These are phyloP conservation scores for Pythium utonaiense DNA, from an alignment of 352 stramenopile species.

Conservation along the genomic window DNA sequence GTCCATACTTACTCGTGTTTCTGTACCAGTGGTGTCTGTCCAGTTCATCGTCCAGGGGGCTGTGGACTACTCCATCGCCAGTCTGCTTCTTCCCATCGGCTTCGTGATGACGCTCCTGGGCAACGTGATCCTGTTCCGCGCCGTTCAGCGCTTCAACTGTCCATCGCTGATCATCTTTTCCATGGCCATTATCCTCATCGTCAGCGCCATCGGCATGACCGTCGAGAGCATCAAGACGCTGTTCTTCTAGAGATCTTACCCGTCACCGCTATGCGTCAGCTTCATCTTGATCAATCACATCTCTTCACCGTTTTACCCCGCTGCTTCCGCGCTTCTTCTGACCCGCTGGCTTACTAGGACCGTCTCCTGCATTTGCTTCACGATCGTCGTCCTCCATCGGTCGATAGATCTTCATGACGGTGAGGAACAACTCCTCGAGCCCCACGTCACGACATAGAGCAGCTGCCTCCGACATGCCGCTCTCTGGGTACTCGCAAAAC, in stretches of 20 bases:
- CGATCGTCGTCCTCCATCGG: background rate
- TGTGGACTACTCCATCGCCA: slow-evolving; percentile 37
- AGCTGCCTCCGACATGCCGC: slow-evolving; percentile 62
- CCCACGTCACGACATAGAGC: slow-evolving; percentile 41
- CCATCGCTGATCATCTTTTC: slow-evolving; percentile 67
- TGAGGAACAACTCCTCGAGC: slow-evolving; percentile 69
- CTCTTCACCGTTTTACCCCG: background rate
- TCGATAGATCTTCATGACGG: slow-evolving; percentile 77
- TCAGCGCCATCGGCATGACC: slow-evolving; percentile 60
- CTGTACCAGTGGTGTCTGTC: slow-evolving; percentile 6
- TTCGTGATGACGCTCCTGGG: slow-evolving; percentile 50
- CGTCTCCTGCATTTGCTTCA: background rate
- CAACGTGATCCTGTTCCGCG: slow-evolving; percentile 41
- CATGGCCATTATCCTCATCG: slow-evolving; percentile 56
- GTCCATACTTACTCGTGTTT: background rate
- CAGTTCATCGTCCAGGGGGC: slow-evolving; percentile 58
- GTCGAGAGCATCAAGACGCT: slow-evolving; percentile 41
- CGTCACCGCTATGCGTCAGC: too few relatives aligned
- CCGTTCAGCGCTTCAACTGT: slow-evolving; percentile 52
- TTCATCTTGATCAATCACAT: too few relatives aligned
- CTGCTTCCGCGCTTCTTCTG: background rate
- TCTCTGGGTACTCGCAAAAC: slow-evolving; percentile 63
- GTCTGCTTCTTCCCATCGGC: slow-evolving; percentile 50
- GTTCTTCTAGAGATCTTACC: slow-evolving; percentile 6
- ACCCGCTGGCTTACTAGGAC: background rate